Evolutionary conservation across 805 yeast species (phyloP).

Genomic region (Teunomyces pallodes): DNA sequence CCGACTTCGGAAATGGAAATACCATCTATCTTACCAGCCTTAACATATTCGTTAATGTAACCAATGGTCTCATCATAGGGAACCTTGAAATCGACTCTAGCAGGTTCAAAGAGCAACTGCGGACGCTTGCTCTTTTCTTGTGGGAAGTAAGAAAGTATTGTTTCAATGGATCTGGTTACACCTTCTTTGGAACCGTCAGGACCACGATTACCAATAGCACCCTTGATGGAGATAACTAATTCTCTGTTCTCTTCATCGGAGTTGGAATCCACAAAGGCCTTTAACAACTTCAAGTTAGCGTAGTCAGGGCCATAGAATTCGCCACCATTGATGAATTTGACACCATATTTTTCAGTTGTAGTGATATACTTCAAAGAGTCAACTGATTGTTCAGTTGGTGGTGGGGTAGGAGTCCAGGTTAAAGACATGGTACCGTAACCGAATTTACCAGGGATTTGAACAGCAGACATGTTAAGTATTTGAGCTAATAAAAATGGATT

Average conservation of each 20-base stretch:
- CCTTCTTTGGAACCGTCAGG: constrained; percentile 54
- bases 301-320: constrained; percentile 67
- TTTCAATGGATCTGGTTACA: constrained; percentile 48
- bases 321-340: constrained; percentile 65
- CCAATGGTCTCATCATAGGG: constrained; percentile 60
- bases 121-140: constrained; percentile 28
- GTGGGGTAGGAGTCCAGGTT: constrained; percentile 64
- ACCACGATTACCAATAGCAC: constrained; percentile 43
- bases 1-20: constrained; percentile 74
- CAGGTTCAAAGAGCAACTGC: constrained; percentile 55
- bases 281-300: constrained; percentile 54
- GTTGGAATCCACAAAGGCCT: constrained; percentile 52
- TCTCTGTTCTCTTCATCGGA: constrained; percentile 54
- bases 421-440: constrained; percentile 85
- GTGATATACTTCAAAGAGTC: constrained; percentile 44
- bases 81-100: constrained; percentile 60
- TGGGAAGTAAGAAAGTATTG: constrained; percentile 31
- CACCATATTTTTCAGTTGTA: constrained; percentile 47
- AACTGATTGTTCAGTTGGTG: constrained; percentile 52
- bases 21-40: constrained; percentile 64
- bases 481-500: background rate
- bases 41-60: constrained; percentile 55
- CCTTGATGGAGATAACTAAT: constrained; percentile 66
- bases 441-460: constrained; percentile 23
- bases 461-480: background rate